Evolutionary conservation across 176 grass and related monocot genomes (phyloP), one percentile per base, ranked within the genome.

Genomic region (Olyra latifolia): DNA sequence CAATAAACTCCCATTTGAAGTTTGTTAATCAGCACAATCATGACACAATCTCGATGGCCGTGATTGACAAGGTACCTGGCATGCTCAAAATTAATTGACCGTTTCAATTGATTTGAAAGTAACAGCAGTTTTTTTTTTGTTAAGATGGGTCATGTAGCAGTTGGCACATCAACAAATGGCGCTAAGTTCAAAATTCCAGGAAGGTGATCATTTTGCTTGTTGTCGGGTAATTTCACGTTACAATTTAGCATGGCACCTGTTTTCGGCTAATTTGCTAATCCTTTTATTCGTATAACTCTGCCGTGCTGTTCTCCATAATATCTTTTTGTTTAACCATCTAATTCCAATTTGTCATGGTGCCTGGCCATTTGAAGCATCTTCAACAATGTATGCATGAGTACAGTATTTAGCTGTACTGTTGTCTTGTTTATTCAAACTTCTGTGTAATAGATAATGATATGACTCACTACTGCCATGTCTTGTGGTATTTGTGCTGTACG

Each of bases 161-260:
- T 91, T 62, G 95, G 92, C 28, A 98, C 95, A 74, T 98, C 95
- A 63, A 98, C 92, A 46, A 95, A 98, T 73, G 92, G 92, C 77
- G 90, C 95, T 87, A 87, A 90, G 52, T 98, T 95, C 78, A 98
- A 98, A 83, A 75, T 95, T 89, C 95, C 95, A 81, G 95, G 95
- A 87, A 92, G 92, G 92, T 86, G 58, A 90, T 43, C 50, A 47
- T 52, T 77, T 87, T 79, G 30, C 55, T 8, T 58, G 32, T 22
- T 50, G 8, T 49, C 25, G 47, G 6, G 1, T 1, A 2, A 45
- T 14, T 71, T 85, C 6, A 4, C 54, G 74, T 43, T 63, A 19
- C 2, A 83, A 59, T 79, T 40, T 72, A 74, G 24, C 67, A 32
- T 23, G 8, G 12, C 15, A 23, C 28, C 61, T 27, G 0, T 45